These are phyloP conservation scores for Penicillium alfredii DNA, from an alignment of 495 filamentous ascomycete species.

Conservation along the genomic window DNA sequence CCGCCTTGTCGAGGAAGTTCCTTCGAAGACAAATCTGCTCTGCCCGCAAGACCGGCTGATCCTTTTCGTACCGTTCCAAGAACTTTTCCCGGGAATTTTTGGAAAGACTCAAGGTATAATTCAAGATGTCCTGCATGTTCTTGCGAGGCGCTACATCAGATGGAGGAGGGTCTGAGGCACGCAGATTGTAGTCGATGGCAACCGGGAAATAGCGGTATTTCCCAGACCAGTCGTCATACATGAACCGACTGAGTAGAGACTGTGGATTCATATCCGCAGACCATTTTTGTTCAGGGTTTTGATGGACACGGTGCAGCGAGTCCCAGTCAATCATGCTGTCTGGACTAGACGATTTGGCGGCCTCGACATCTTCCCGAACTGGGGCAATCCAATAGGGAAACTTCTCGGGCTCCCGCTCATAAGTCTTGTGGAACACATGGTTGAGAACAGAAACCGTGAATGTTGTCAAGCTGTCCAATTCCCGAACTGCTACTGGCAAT, in stretches of 20 bases:
- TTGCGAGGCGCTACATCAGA: conserved; percentile 41
- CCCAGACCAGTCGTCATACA: conserved; percentile 72
- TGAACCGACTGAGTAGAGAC: conserved; percentile 56
- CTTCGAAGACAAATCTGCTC: conserved; percentile 67
- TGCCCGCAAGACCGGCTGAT: conserved; percentile 75
- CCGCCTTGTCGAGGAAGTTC: conserved; percentile 67
- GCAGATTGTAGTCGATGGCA: conserved; percentile 31
- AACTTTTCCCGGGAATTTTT: conserved; percentile 44
- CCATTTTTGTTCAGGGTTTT: conserved; percentile 51
- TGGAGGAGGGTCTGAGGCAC: conserved; percentile 50
- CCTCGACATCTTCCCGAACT: neutral
- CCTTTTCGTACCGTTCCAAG: conserved; percentile 40
- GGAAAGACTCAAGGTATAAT: conserved; percentile 57
- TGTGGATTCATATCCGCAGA: conserved; percentile 46
- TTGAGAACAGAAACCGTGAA: conserved; percentile 74
- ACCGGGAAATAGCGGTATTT: conserved; percentile 44
- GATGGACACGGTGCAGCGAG: conserved; percentile 45
- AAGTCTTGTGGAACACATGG: conserved; percentile 88
- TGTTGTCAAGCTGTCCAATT: conserved; percentile 48
- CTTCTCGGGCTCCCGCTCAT: conserved; percentile 52
- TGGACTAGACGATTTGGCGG: neutral
- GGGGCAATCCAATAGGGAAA: conserved; percentile 88
- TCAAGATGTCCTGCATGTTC: conserved; percentile 56
- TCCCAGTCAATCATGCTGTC: conserved; percentile 59
- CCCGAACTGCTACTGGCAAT: conserved; percentile 35